Evolutionary conservation across 805 yeast species (phyloP).

Genomic region (Hanseniaspora vineae): DNA sequence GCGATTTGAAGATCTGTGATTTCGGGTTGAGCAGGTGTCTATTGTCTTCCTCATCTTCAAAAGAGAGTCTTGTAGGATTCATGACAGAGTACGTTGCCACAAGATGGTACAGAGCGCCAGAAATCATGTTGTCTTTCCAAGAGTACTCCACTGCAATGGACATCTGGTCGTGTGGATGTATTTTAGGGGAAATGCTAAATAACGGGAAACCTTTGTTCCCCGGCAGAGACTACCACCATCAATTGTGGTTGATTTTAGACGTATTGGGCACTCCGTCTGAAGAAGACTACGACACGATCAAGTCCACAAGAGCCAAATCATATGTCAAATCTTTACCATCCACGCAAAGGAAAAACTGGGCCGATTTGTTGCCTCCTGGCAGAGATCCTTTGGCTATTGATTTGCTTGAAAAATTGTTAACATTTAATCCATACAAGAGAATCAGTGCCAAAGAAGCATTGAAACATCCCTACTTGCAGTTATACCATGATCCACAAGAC

Average conservation of each 20-base stretch:
- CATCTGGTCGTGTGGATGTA: constrained; percentile 73
- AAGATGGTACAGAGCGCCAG: constrained; percentile 78
- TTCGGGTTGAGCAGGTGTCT: constrained; percentile 59
- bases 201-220: constrained; percentile 55
- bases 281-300: constrained; percentile 63
- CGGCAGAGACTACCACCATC: constrained; percentile 63
- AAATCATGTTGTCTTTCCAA: constrained; percentile 62
- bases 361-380: constrained; percentile 16
- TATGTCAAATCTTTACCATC: constrained; percentile 58
- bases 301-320: constrained; percentile 63
- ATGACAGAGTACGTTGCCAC: constrained; percentile 78
- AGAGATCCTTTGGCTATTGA: constrained; percentile 39
- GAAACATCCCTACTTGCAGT: constrained; percentile 54
- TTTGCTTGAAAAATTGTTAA: constrained; percentile 52
- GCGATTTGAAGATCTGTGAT: constrained; percentile 69
- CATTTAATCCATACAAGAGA: constrained; percentile 64
- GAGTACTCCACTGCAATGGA: constrained; percentile 69
- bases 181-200: constrained; percentile 53
- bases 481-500: constrained; percentile 60
- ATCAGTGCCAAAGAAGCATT: constrained; percentile 65
- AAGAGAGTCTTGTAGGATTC: constrained; percentile 36
- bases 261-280: constrained; percentile 60
- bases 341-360: constrained; percentile 39
- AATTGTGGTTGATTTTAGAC: constrained; percentile 50
- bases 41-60: constrained; percentile 26